Percentiles rank a stretch among this genome's conserved stretches.
Evolutionary conservation across 164 flowering plant genomes (phyloP).

Genomic region (Vitis cinerea): DNA sequence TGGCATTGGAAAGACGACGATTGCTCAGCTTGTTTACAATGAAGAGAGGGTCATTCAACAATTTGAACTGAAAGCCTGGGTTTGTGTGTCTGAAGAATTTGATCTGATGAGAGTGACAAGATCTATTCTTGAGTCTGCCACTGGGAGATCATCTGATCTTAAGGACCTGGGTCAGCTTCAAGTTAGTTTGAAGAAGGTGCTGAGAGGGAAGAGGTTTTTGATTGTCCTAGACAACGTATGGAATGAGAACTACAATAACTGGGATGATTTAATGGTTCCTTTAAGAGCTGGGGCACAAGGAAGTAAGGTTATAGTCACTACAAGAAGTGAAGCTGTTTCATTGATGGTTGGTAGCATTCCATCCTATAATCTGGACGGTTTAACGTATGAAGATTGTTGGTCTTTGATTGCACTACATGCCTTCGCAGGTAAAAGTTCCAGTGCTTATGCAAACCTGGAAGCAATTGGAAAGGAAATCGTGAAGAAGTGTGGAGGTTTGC

Average conservation of each 20-base stretch:
- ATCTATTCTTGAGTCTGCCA: background rate
- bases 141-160: background rate
- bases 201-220: slow-evolving; percentile 14
- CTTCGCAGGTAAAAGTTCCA: no score
- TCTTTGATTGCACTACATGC: background rate
- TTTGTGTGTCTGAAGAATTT: slow-evolving; percentile 19
- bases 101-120: slow-evolving; percentile 10
- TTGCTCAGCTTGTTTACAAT: slow-evolving; percentile 3
- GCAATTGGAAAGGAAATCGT: background rate
- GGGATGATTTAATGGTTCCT: background rate
- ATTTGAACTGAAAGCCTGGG: slow-evolving; percentile 12
- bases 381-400: background rate
- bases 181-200: background rate
- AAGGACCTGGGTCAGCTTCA: slow-evolving; percentile 14
- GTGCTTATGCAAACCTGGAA: background rate
- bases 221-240: slow-evolving; percentile 29
- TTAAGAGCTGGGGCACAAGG: background rate
- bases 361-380: background rate
- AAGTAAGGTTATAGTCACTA: slow-evolving; percentile 10
- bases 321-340: background rate
- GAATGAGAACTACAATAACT: slow-evolving; percentile 9
- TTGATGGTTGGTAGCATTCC: background rate
- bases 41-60: slow-evolving; percentile 2
- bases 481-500: no score
- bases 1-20: slow-evolving; percentile 10